A percentile compares a stretch with the other conserved stretches of the same genome.
Evolutionary conservation across 1,139 yeast species (phyloP).

Genomic region (Pichia sp.): DNA sequence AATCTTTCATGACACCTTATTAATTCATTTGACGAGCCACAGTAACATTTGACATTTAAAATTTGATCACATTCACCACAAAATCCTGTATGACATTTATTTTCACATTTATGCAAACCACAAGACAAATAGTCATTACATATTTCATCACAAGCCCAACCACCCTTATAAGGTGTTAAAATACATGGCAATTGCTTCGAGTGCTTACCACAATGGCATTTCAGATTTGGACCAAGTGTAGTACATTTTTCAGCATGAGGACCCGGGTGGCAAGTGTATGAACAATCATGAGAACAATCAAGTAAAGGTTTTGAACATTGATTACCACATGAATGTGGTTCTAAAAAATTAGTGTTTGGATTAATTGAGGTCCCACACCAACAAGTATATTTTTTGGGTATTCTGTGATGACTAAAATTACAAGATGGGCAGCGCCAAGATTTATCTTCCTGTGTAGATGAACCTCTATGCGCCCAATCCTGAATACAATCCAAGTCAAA

Average conservation of each 20-base stretch:
- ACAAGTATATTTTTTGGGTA: constrained; percentile 65
- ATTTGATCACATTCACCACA: constrained; percentile 64
- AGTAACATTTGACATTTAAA: constrained; percentile 54
- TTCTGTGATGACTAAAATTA: constrained; percentile 44
- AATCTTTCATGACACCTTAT: constrained; percentile 46
- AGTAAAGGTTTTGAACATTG: constrained; percentile 52
- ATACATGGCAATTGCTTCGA: constrained; percentile 65
- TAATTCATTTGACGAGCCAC: constrained; percentile 50
- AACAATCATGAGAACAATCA: constrained; percentile 66
- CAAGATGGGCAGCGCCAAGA: constrained; percentile 91
- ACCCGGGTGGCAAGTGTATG: constrained; percentile 81
- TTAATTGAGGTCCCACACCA: constrained; percentile 83
- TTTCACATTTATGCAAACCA: constrained; percentile 60
- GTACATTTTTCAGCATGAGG: constrained; percentile 75
- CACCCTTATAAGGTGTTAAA: constrained; percentile 57
- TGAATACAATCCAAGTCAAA: constrained; percentile 75
- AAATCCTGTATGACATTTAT: constrained; percentile 62
- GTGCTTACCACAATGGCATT: constrained; percentile 70
- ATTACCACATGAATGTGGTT: constrained; percentile 89
- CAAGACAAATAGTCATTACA: constrained; percentile 63
- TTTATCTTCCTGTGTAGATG: constrained; percentile 46
- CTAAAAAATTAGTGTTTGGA: constrained; percentile 53
- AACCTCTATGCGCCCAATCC: constrained; percentile 77
- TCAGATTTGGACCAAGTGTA: constrained; percentile 62
- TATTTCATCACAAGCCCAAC: constrained; percentile 60